Evolutionary conservation across 345 rosid species (phyloP).

Genomic region (Syzygium aqueum): DNA sequence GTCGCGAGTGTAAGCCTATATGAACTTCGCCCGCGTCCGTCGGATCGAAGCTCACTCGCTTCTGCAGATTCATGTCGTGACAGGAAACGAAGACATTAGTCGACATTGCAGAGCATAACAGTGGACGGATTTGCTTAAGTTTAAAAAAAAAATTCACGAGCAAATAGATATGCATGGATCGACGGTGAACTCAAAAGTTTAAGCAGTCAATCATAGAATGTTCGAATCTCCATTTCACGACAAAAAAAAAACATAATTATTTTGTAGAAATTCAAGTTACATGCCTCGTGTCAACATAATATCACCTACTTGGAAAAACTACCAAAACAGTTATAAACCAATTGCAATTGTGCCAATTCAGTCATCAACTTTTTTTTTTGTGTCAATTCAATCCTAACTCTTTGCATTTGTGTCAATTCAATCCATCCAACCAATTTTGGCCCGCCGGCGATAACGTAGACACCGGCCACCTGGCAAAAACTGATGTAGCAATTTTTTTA

Average conservation of each 20-base stretch:
- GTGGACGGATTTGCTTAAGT: not conserved
- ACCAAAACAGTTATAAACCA: no score
- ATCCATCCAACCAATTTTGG: no score
- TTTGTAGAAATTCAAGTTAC: not conserved
- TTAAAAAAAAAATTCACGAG: not conserved
- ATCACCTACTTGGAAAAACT: no score
- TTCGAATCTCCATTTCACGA: not conserved
- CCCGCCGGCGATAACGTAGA: no score
- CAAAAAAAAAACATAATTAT: not conserved
- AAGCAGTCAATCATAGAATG: not conserved
- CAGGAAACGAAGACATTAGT: not conserved
- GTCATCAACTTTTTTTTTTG: no score
- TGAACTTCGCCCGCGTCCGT: not conserved
- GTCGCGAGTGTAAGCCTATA: not conserved
- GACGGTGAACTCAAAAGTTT: not conserved
- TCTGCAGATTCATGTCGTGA: slow-evolving; percentile 15
- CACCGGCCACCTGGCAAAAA: no score
- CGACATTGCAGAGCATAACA: not conserved
- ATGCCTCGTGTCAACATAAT: not conserved
- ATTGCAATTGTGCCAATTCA: no score
- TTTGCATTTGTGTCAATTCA: no score
- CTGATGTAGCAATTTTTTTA: no score
- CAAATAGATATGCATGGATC: not conserved
- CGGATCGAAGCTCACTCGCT: slow-evolving; percentile 18
- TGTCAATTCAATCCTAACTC: no score